Conservation (phyloP, 345 rosid genomes). For the Salix koriyanagi region DNA sequence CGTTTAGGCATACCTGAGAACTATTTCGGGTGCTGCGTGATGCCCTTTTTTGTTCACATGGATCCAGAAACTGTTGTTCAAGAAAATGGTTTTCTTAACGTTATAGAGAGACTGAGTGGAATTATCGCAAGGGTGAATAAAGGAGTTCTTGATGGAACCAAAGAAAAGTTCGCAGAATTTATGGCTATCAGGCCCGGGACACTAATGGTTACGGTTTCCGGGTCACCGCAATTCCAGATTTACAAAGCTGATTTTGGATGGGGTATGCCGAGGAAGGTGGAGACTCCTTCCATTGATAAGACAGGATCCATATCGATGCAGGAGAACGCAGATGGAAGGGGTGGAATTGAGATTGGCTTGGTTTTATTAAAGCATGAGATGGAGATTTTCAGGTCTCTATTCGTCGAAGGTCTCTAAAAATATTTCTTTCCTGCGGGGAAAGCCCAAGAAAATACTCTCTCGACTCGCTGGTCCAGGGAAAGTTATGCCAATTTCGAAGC, state of each 20-base stretch:
- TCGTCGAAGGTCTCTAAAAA: not conserved
- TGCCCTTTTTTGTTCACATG: too few relatives aligned
- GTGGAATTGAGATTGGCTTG: slow-evolving; percentile 5
- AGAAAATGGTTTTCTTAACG: not conserved
- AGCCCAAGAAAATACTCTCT: too few relatives aligned
- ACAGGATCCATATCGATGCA: not conserved
- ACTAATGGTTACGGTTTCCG: not conserved
- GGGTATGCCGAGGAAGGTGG: slow-evolving; percentile 12
- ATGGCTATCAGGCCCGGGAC: not conserved
- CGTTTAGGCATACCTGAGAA: slow-evolving; percentile 19
- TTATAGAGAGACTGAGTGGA: not conserved
- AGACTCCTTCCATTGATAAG: not conserved
- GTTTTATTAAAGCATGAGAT: not conserved
- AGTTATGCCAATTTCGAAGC: too few relatives aligned
- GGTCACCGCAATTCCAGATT: not conserved
- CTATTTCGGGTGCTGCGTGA: slow-evolving; percentile 35
- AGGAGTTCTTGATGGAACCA: not conserved
- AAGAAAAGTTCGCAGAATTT: not conserved
- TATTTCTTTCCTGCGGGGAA: too few relatives aligned
- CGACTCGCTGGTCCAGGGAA: too few relatives aligned
- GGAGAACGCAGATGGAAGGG: not conserved
- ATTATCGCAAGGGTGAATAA: not conserved
- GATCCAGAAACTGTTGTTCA: not conserved
- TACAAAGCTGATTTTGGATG: slow-evolving; percentile 15
- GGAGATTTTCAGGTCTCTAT: slow-evolving; percentile 2